Evolutionary conservation across 257 asterid species (phyloP).

Genomic region (Nicotiana sylvestris): DNA sequence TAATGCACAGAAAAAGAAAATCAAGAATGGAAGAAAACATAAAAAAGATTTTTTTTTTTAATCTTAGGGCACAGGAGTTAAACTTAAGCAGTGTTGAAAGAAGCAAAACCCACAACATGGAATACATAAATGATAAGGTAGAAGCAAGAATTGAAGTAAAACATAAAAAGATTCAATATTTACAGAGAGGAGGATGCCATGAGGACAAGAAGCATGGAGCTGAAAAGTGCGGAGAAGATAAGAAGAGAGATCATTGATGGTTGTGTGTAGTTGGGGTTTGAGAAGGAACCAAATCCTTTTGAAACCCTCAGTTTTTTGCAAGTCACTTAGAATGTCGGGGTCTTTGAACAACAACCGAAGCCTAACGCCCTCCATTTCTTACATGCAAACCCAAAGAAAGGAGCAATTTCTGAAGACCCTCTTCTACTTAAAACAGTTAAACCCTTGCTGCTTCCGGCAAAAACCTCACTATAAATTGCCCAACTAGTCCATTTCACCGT

Average conservation of each 20-base stretch:
- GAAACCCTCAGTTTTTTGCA: slow-evolving; percentile 66
- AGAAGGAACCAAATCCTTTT: slow-evolving; percentile 61
- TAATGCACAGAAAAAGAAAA: background rate
- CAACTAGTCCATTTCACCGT: too few species aligned
- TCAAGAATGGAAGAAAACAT: background rate
- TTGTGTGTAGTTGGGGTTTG: slow-evolving; percentile 48
- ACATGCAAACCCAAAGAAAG: slow-evolving; percentile 29
- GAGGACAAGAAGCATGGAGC: slow-evolving; percentile 71
- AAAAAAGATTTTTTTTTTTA: background rate
- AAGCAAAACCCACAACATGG: background rate
- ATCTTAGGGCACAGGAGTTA: background rate
- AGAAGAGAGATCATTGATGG: slow-evolving; percentile 53
- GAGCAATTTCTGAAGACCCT: too few species aligned
- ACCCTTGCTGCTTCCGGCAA: background rate
- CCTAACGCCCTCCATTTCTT: slow-evolving; percentile 58
- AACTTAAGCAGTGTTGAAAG: too few species aligned
- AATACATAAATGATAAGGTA: background rate
- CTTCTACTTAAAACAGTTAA: too few species aligned
- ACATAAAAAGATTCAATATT: background rate
- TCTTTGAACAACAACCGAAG: slow-evolving; percentile 61
- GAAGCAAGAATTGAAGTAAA: background rate
- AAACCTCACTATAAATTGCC: background rate
- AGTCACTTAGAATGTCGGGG: slow-evolving; percentile 51
- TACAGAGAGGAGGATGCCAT: slow-evolving; percentile 81
- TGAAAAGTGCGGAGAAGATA: slow-evolving; percentile 59